phyloP scores from a whole-genome alignment of 225 moss, liverwort and hornwort genomes.

The Ulota crispa region DNA sequence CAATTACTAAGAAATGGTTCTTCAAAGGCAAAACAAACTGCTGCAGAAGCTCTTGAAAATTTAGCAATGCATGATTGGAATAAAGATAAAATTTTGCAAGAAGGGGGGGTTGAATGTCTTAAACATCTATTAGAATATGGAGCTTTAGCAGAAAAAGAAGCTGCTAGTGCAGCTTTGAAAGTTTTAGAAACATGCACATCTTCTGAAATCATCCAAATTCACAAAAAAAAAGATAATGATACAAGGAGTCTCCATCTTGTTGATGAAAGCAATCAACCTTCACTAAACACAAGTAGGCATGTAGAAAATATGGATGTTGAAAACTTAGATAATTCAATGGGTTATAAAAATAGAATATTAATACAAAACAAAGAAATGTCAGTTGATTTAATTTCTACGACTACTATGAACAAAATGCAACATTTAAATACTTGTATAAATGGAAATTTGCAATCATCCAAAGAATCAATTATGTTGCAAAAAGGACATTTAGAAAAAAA shows the following conservation, averaged over 20 bases:
- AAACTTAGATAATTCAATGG: background rate
- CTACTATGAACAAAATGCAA: background rate
- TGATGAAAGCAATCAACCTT: background rate
- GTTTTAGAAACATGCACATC: background rate
- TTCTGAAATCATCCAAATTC: background rate
- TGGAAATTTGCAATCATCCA: background rate
- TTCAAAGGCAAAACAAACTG: conserved; percentile 61
- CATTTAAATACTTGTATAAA: background rate
- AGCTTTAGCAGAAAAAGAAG: conserved; percentile 39
- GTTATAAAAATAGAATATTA: background rate
- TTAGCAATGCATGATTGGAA: conserved; percentile 56
- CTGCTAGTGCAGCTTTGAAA: conserved; percentile 29
- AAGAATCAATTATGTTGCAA: background rate
- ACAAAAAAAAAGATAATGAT: background rate
- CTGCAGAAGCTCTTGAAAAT: conserved; percentile 59
- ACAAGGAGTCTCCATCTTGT: background rate
- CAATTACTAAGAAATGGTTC: conserved; percentile 55
- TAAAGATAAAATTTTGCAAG: conserved; percentile 56
- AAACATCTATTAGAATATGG: conserved; percentile 35
- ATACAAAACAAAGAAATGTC: background rate
- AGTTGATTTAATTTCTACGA: background rate
- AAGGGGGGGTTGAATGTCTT: conserved; percentile 55
- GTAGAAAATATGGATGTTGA: background rate
- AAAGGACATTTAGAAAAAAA: background rate
- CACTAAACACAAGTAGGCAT: background rate